These are phyloP conservation scores for Cucurbitaria berberidis DNA, from an alignment of 2,329 filamentous ascomycete genomes.

Conservation along the genomic window DNA sequence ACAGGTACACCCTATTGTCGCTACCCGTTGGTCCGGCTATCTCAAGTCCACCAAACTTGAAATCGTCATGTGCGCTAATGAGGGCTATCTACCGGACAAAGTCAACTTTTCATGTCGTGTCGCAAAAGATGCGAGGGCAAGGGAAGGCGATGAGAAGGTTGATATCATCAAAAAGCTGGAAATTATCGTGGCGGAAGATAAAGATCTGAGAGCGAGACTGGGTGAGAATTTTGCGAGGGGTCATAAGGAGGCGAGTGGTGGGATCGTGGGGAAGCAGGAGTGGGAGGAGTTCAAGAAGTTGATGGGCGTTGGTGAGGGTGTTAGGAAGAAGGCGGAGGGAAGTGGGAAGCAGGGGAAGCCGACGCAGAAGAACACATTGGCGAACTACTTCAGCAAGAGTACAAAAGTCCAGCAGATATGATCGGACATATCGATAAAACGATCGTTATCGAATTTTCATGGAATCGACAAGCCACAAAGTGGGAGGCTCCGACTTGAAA, in stretches of 20 bases:
- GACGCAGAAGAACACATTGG: constrained; percentile 41
- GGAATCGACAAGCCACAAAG: too few relatives aligned
- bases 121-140: constrained; percentile 60
- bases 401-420: constrained; percentile 3
- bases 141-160: constrained; percentile 59
- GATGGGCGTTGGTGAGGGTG: constrained; percentile 65
- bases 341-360: constrained; percentile 42
- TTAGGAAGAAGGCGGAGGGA: constrained; percentile 46
- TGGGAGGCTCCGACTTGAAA: too few relatives aligned
- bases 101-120: constrained; percentile 73
- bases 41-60: constrained; percentile 65
- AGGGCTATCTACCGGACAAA: constrained; percentile 66
- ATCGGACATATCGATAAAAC: too few relatives aligned
- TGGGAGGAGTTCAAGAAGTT: constrained; percentile 69
- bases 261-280: constrained; percentile 64
- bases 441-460: too few relatives aligned
- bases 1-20: constrained; percentile 71
- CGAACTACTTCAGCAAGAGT: constrained; percentile 40
- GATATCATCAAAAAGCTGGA: constrained; percentile 67
- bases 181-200: constrained; percentile 54
- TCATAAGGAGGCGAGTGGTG: constrained; percentile 71
- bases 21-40: constrained; percentile 69
- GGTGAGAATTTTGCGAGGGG: constrained; percentile 70
- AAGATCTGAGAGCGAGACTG: constrained; percentile 55
- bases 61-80: constrained; percentile 70